Percentiles rank a stretch among this genome's conserved stretches.
phyloP scores from a whole-genome alignment of 1,284 basidiomycete species.

The Phenoliferia sp. region DNA sequence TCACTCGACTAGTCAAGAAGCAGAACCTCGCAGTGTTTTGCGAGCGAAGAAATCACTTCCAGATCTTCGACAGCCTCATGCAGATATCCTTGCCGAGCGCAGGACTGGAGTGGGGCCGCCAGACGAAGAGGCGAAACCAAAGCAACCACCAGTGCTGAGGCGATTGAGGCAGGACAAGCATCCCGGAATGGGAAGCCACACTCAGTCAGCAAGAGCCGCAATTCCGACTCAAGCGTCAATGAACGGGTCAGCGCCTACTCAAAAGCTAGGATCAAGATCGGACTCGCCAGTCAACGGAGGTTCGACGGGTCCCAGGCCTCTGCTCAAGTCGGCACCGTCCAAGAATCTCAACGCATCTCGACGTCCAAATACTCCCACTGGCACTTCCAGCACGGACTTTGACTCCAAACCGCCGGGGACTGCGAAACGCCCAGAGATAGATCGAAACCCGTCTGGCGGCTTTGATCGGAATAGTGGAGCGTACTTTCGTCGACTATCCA shows the following conservation, averaged over 20 bases:
- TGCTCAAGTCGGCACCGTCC: background rate
- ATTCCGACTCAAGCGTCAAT: background rate
- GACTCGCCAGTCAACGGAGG: background rate
- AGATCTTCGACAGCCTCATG: conserved; percentile 63
- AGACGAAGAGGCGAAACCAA: conserved; percentile 4
- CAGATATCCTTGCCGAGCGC: conserved; percentile 40
- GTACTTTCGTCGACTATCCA: conserved; percentile 82
- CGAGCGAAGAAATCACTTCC: conserved; percentile 75
- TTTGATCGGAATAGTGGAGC: conserved; percentile 69
- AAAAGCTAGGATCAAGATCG: background rate
- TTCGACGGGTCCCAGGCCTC: background rate
- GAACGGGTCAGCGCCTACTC: background rate
- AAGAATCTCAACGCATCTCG: background rate
- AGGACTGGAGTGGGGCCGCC: conserved; percentile 3
- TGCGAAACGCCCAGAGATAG: conserved; percentile 51
- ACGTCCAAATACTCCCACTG: background rate
- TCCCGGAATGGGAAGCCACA: background rate
- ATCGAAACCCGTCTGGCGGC: conserved; percentile 35
- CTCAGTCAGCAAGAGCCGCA: background rate
- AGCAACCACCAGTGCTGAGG: background rate
- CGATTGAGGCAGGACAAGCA: conserved; percentile 1
- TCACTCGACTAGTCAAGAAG: conserved; percentile 41
- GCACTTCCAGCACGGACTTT: background rate
- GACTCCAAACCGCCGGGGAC: conserved; percentile 19
- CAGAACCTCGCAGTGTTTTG: background rate